Conservation (phyloP, 2,329 filamentous ascomycete species). For the Fusarium sambucinum region DNA sequence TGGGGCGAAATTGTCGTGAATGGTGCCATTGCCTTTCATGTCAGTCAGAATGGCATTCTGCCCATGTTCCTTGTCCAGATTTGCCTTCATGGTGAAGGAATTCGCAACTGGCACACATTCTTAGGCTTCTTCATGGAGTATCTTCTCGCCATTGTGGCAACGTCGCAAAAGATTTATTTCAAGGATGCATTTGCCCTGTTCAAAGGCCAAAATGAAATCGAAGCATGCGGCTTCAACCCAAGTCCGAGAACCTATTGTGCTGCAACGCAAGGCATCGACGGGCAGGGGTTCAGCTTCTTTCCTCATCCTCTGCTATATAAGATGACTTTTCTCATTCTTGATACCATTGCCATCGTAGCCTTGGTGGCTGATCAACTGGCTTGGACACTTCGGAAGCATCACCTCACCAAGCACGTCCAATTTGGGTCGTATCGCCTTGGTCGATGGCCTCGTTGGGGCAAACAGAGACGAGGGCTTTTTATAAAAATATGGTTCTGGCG, state of each 20-base stretch:
- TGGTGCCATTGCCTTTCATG: slow-evolving; percentile 54
- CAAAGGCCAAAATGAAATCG: slow-evolving; percentile 49
- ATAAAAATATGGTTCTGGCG: slow-evolving; percentile 53
- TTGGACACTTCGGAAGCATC: slow-evolving; percentile 55
- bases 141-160: slow-evolving; percentile 54
- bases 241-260: slow-evolving; percentile 56
- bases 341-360: slow-evolving; percentile 53
- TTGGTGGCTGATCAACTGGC: slow-evolving; percentile 53
- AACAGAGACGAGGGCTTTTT: slow-evolving; percentile 47
- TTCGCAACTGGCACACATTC: slow-evolving; percentile 57
- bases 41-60: slow-evolving; percentile 54
- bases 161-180: slow-evolving; percentile 54
- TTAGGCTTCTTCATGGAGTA: slow-evolving; percentile 56
- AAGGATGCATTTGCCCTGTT: slow-evolving; percentile 53
- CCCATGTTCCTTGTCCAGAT: slow-evolving; percentile 56
- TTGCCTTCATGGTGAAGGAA: slow-evolving; percentile 55
- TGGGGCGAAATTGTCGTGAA: slow-evolving; percentile 57
- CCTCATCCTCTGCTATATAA: slow-evolving; percentile 56
- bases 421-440: slow-evolving; percentile 52
- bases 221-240: slow-evolving; percentile 53
- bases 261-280: slow-evolving; percentile 51
- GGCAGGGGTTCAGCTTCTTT: slow-evolving; percentile 53
- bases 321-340: slow-evolving; percentile 54
- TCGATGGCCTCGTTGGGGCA: slow-evolving; percentile 49
- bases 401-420: slow-evolving; percentile 48